A percentile compares a stretch with the other conserved stretches of the same genome.
phyloP scores from a whole-genome alignment of 805 yeast genomes.

The Cyberlindnera nakhonratchasimensis region DNA sequence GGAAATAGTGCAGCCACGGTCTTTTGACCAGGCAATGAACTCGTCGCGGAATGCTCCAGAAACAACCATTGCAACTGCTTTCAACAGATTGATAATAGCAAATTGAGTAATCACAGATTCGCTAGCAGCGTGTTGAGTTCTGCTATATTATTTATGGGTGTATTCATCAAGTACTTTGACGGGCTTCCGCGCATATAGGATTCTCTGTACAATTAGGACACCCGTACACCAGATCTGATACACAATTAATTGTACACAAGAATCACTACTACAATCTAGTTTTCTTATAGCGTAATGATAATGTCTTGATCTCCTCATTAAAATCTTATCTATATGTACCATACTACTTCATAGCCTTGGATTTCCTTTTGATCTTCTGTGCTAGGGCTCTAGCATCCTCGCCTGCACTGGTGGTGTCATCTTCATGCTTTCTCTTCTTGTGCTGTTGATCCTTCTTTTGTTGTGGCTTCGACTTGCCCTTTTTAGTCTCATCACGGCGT shows the following conservation, averaged over 20 bases:
- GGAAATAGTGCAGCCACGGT: slow-evolving; percentile 10
- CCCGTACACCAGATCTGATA: background rate
- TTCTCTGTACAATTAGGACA: too few species aligned
- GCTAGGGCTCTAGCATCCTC: slow-evolving; percentile 18
- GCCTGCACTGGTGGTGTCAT: slow-evolving; percentile 2
- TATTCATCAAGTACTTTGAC: too few species aligned
- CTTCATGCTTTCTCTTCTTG: slow-evolving; percentile 16
- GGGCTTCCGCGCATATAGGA: too few species aligned
- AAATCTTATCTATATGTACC: too few species aligned
- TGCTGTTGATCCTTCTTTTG: too few species aligned
- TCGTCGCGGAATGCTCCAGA: slow-evolving; percentile 8
- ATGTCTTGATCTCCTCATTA: background rate
- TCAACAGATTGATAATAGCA: too few species aligned
- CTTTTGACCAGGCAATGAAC: slow-evolving; percentile 18
- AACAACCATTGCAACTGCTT: too few species aligned
- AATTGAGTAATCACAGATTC: too few species aligned
- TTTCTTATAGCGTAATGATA: background rate
- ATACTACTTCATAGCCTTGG: slow-evolving; percentile 11
- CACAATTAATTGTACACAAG: background rate
- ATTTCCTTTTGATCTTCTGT: slow-evolving; percentile 19
- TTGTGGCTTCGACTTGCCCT: background rate
- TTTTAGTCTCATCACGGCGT: slow-evolving; percentile 33
- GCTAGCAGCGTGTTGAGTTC: too few species aligned
- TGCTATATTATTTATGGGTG: background rate
- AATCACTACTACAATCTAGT: too few species aligned